These are phyloP conservation scores for Mycena galopus DNA, from an alignment of 768 basidiomycete species.

Conservation along the genomic window DNA sequence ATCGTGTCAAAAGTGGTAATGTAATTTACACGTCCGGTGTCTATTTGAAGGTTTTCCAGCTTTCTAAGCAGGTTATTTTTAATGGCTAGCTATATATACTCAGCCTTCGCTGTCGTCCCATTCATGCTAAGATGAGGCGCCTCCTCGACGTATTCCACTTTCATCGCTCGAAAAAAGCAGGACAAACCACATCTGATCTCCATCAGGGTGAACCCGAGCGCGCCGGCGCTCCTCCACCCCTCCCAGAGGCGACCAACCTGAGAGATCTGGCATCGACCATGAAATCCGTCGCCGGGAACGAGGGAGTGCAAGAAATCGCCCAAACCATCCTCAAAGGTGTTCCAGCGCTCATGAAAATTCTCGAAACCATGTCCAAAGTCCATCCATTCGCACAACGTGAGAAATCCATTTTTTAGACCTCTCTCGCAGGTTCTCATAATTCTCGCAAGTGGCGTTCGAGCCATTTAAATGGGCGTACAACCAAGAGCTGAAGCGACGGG, in stretches of 20 bases:
- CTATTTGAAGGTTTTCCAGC: no score
- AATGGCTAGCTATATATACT: background rate
- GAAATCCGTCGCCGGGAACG: slow-evolving; percentile 13
- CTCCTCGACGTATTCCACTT: background rate
- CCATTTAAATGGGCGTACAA: slow-evolving; percentile 16
- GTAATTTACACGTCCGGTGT: no score
- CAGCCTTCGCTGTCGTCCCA: background rate
- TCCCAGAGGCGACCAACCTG: background rate
- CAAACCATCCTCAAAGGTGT: slow-evolving; percentile 3
- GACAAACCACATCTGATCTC: slow-evolving; percentile 45
- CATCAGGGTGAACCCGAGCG: slow-evolving; percentile 58
- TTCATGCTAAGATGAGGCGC: background rate
- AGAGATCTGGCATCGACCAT: background rate
- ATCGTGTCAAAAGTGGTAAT: no score
- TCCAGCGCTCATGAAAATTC: slow-evolving; percentile 9
- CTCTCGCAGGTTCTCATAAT: background rate
- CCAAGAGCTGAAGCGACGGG: slow-evolving; percentile 13
- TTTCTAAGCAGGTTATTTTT: background rate
- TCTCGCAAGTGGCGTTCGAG: slow-evolving; percentile 9
- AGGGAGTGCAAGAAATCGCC: slow-evolving; percentile 17
- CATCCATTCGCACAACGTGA: slow-evolving; percentile 18
- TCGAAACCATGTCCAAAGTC: slow-evolving; percentile 2
- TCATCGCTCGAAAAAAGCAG: background rate
- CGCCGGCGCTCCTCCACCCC: slow-evolving; percentile 56
- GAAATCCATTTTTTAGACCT: background rate